A percentile compares a stretch with the other conserved stretches of the same genome.
Evolutionary conservation across 1,139 yeast species (phyloP).

Genomic region (Saccharomyces pastorianus): DNA sequence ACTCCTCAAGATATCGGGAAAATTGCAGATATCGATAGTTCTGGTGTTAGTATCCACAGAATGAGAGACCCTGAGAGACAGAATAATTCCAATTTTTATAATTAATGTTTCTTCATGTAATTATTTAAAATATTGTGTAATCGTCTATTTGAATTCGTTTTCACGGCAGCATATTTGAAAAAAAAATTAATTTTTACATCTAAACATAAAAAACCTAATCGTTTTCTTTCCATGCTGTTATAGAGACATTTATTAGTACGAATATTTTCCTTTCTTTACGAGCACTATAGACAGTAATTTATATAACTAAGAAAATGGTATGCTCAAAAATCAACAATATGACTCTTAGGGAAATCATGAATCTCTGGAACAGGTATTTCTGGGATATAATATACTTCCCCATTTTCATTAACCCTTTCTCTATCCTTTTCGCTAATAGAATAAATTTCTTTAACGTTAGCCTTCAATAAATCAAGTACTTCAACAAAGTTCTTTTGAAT

Average conservation of each 20-base stretch:
- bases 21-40: constrained; percentile 54
- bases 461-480: constrained; percentile 46
- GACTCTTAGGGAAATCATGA: constrained; percentile 49
- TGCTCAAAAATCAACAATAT: constrained; percentile 46
- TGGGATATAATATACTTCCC: constrained; percentile 67
- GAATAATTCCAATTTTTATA: constrained; percentile 20
- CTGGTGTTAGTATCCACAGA: constrained; percentile 61
- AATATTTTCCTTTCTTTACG: background rate
- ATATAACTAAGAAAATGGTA: background rate
- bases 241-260: constrained; percentile 50
- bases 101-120: background rate
- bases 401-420: constrained; percentile 83
- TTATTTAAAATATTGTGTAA: background rate
- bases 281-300: background rate
- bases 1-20: constrained; percentile 91
- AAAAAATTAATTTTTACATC: background rate
- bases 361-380: constrained; percentile 63
- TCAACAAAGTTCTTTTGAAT: constrained; percentile 63
- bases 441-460: constrained; percentile 66
- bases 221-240: constrained; percentile 45
- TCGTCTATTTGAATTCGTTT: background rate
- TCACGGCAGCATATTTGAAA: too few species aligned
- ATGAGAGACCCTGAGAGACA: constrained; percentile 40
- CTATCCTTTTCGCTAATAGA: constrained; percentile 74
- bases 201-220: constrained; percentile 34